These are phyloP conservation scores for Haplosporangium sp. DNA, from an alignment of 371 early-diverging fungal species.

Conservation along the genomic window DNA sequence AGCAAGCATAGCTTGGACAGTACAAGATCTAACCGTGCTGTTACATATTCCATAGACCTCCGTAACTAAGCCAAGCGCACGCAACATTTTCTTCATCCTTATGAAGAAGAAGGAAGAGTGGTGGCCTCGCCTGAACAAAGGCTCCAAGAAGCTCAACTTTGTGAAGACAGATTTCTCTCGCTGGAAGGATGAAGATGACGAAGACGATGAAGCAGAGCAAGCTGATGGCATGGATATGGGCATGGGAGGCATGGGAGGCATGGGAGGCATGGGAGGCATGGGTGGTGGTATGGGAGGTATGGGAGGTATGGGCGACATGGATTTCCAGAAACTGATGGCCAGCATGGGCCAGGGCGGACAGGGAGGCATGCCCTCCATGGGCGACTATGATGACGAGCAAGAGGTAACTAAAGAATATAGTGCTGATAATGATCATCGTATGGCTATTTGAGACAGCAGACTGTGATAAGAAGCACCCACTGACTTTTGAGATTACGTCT, in stretches of 20 bases:
- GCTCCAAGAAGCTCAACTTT: constrained; percentile 69
- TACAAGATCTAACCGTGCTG: too few relatives aligned
- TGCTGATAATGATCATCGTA: not conserved
- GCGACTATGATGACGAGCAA: constrained; percentile 21
- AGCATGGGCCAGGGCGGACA: constrained; percentile 42
- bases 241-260: constrained; percentile 57
- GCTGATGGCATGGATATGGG: constrained; percentile 73
- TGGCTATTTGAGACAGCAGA: not conserved
- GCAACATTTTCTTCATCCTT: constrained; percentile 72
- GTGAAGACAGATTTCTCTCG: constrained; percentile 92
- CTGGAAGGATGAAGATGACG: constrained; percentile 96
- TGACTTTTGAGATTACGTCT: constrained; percentile 1
- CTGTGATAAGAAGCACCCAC: not conserved
- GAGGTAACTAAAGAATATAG: not conserved
- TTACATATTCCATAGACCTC: constrained; percentile 63
- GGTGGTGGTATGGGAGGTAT: constrained; percentile 60
- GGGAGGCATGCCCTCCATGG: constrained; percentile 23
- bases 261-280: constrained; percentile 59
- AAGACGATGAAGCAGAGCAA: constrained; percentile 75
- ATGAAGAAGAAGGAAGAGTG: constrained; percentile 77
- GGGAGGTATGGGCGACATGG: constrained; percentile 45
- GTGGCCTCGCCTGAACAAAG: constrained; percentile 91
- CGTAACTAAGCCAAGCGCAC: constrained; percentile 72
- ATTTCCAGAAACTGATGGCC: constrained; percentile 45
- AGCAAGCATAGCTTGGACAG: too few relatives aligned